A percentile compares a stretch with the other conserved stretches of the same genome.
These are phyloP conservation scores for Mucuna pruriens DNA, from an alignment of 306 rosid species.

Conservation along the genomic window DNA sequence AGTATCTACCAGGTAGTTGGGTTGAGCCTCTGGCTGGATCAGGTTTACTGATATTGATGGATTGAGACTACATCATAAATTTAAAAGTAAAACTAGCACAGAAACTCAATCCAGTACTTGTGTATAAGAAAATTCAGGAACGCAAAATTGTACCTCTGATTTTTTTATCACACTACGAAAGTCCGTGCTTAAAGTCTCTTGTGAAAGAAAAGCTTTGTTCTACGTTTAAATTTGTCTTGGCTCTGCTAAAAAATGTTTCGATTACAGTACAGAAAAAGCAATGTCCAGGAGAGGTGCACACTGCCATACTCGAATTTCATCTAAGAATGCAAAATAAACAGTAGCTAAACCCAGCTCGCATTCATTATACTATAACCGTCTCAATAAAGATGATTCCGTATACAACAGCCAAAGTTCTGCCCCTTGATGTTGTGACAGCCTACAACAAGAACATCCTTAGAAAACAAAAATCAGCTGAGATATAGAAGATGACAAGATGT, in stretches of 20 bases:
- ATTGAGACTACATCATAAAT: slow-evolving; percentile 25
- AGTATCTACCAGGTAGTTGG: not conserved
- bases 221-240: not conserved
- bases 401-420: too few relatives aligned
- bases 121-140: not conserved
- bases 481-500: too few relatives aligned
- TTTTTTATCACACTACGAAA: not conserved
- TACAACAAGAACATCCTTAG: too few relatives aligned
- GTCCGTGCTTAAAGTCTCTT: not conserved
- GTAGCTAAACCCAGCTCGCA: not conserved
- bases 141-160: not conserved
- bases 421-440: too few relatives aligned
- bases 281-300: not conserved
- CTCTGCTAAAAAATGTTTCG: not conserved
- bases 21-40: slow-evolving; percentile 24
- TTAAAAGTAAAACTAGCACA: not conserved
- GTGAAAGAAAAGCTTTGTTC: not conserved
- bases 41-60: slow-evolving; percentile 33
- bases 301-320: not conserved
- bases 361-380: too few relatives aligned
- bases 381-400: too few relatives aligned
- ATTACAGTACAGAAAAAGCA: not conserved
- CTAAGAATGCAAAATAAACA: not conserved
- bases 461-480: too few relatives aligned
- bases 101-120: not conserved